Conservation (phyloP, 176 grass and related monocot species). For the Ampelocalamus luodianensis region DNA sequence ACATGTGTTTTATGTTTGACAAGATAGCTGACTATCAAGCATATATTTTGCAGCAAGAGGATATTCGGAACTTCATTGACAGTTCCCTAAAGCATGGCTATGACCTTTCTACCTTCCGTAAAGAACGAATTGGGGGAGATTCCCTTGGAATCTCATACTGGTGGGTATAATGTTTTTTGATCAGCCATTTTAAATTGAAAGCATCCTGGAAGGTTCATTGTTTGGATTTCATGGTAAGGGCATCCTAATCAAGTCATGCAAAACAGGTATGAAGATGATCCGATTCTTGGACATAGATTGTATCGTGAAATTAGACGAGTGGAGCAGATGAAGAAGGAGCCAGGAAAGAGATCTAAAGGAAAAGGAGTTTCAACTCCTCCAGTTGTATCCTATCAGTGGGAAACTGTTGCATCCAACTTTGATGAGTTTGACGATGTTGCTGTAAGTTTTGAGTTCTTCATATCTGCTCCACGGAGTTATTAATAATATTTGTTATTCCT, state of each 20-base stretch:
- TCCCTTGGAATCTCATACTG: conserved; percentile 94
- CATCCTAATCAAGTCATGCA: conserved; percentile 42
- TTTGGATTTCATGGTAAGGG: conserved; percentile 19
- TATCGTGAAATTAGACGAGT: conserved; percentile 95
- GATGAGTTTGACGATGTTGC: conserved; percentile 95
- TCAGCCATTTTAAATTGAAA: background rate
- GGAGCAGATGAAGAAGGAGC: conserved; percentile 69
- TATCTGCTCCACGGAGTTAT: conserved; percentile 13
- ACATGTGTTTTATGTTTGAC: conserved; percentile 23
- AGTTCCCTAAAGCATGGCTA: conserved; percentile 78
- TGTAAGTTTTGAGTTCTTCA: conserved; percentile 63
- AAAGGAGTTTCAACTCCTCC: conserved; percentile 64
- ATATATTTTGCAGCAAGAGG: conserved; percentile 92
- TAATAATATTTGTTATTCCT: background rate
- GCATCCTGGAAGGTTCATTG: background rate
- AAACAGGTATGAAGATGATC: conserved; percentile 99
- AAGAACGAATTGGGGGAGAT: conserved; percentile 95
- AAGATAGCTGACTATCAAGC: conserved; percentile 27
- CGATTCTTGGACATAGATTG: conserved; percentile 86
- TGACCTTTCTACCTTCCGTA: conserved; percentile 84
- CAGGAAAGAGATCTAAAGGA: conserved; percentile 65
- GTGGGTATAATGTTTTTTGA: conserved; percentile 47
- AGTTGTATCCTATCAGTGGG: conserved; percentile 83
- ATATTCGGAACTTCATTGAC: conserved; percentile 92
- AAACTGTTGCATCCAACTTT: conserved; percentile 93